These are phyloP conservation scores for Cordyceps sp. DNA, from an alignment of 2,329 filamentous ascomycete species.

Conservation along the genomic window DNA sequence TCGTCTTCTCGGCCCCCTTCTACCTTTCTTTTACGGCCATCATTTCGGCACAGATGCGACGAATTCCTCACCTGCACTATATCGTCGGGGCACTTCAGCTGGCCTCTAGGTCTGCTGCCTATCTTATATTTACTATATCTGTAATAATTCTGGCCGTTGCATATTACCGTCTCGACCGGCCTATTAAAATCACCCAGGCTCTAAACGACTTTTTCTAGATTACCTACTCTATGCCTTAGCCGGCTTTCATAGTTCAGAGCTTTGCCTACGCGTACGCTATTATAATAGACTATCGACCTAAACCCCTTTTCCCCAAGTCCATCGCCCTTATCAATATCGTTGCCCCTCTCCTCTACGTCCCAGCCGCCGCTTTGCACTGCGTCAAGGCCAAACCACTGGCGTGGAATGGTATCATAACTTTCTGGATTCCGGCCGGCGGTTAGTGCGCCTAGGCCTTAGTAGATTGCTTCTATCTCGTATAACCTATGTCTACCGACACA, in stretches of 20 bases:
- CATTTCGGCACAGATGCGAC: too few species aligned
- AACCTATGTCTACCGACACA: too few species aligned
- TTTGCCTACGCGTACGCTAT: slow-evolving; percentile 5
- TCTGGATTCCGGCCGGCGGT: neutral
- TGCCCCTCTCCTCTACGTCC: slow-evolving; percentile 2
- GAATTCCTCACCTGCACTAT: too few species aligned
- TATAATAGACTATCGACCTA: slow-evolving; percentile 3
- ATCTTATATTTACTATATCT: too few species aligned
- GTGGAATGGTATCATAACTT: slow-evolving; percentile 4
- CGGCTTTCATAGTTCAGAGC: slow-evolving; percentile 4
- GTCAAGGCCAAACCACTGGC: slow-evolving; percentile 4
- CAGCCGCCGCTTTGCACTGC: slow-evolving; percentile 3
- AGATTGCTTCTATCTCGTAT: neutral
- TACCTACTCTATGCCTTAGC: slow-evolving; percentile 4
- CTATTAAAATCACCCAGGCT: slow-evolving; percentile 4
- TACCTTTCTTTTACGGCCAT: too few species aligned
- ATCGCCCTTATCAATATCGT: slow-evolving; percentile 5
- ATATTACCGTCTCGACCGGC: slow-evolving; percentile 4
- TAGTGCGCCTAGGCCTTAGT: neutral
- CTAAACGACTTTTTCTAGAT: slow-evolving; percentile 6
- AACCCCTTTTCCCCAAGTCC: slow-evolving; percentile 5
- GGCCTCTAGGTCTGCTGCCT: too few species aligned
- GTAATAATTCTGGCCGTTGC: too few species aligned
- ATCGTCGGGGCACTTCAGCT: too few species aligned
- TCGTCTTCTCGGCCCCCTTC: too few species aligned